Conservation (phyloP, 139 green algal genomes). For the Axilococcus clingmanii region DNA sequence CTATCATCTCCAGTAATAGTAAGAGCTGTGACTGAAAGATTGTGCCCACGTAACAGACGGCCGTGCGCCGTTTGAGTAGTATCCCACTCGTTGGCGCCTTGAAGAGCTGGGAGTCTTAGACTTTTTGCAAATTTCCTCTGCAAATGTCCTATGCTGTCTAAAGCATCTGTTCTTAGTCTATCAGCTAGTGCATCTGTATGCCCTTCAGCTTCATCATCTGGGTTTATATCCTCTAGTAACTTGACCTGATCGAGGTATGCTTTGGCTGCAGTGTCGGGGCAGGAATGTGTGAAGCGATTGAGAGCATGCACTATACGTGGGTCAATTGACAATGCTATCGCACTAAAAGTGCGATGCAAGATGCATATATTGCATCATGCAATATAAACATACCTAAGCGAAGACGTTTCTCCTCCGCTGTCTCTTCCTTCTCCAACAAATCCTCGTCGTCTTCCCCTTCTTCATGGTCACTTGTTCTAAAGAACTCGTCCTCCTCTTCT, state of each 20-base stretch:
- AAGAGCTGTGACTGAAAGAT: conserved; percentile 55
- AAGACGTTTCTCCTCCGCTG: conserved; percentile 70
- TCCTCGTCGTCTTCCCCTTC: conserved; percentile 26
- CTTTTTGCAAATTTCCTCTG: conserved; percentile 38
- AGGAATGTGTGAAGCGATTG: background rate
- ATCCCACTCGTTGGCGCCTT: conserved; percentile 5
- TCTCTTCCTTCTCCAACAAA: conserved; percentile 49
- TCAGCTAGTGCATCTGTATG: conserved; percentile 32
- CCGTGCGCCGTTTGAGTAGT: conserved; percentile 12
- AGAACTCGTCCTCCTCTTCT: conserved; percentile 33
- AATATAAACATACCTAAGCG: conserved; percentile 41
- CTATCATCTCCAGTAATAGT: conserved; percentile 60
- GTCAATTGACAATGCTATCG: background rate
- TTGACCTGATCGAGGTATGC: conserved; percentile 54
- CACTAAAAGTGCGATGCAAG: background rate
- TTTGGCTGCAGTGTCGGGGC: conserved; percentile 43
- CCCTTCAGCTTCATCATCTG: conserved; percentile 21
- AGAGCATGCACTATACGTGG: background rate
- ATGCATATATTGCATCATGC: background rate
- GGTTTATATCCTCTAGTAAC: conserved; percentile 15
- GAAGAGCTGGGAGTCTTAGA: conserved; percentile 31
- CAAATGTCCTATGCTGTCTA: conserved; percentile 40
- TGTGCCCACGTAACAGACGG: conserved; percentile 28
- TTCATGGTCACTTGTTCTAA: conserved; percentile 1
- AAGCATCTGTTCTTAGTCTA: conserved; percentile 30